Evolutionary conservation across 2,329 filamentous ascomycete species (phyloP), one percentile per base, ranked within the genome.

Genomic region (Aspergillus sp.): DNA sequence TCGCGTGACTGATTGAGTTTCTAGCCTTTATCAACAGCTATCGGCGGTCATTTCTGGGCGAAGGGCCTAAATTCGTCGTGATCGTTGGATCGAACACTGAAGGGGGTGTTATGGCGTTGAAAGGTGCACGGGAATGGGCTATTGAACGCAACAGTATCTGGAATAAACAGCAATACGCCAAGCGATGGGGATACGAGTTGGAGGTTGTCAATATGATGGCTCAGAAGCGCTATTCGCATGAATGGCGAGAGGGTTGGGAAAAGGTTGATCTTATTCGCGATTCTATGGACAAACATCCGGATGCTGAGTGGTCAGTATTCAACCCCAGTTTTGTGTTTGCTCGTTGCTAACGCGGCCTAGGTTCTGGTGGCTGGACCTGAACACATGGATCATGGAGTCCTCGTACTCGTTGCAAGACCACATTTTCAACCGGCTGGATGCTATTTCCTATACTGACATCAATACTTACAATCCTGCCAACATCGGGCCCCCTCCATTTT

Each of bases 241-340:
- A 98, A 71, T 98, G 93, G 93, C 82, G 93, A 62, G 93, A 98
- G 72, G 94, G 91, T 67, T 98, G 93, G 93, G 93, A 98, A 72
- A 98, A 97, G 76, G 90, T 96, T 52, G 93, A 98, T 67, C 89
- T 89, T 38, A 83, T 98, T 60, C 83, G 91, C 51, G 87, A 88
- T 52, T 84, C 86, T 41, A 84, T 98, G 79, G 82, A 84, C 65
- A 96, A 96, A 68, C 96, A 97, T 64, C 93, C 93, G 23, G 80
- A 95, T 54, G 93, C 91, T 30, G 91, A 98, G 75, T 98, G 93
- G 93, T 95, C 76, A 70, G 83, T 70, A 35, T 46, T 32, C 6
- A 3, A 12, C 33, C 5, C 33, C 2, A 17, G 9, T 13, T 13
- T 32, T 32, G 13, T 32, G 30, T 12, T 13, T 41, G 12, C 23